These are phyloP conservation scores for Boeremia exigua DNA, from an alignment of 2,329 filamentous ascomycete species.

Conservation along the genomic window DNA sequence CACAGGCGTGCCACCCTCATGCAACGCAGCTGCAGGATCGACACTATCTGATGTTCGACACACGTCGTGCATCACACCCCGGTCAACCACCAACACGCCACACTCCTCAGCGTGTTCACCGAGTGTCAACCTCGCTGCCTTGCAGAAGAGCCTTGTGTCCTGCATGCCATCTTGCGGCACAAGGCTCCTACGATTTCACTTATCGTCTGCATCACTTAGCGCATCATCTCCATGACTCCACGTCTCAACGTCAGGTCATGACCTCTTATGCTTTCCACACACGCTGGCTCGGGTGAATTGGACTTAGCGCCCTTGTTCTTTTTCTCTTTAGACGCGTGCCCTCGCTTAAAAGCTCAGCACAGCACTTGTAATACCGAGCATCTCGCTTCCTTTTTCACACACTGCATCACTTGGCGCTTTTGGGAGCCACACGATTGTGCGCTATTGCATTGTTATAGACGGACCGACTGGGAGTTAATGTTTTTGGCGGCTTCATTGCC, in stretches of 20 bases:
- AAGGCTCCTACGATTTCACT: conserved; percentile 21
- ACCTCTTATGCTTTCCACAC: conserved; percentile 37
- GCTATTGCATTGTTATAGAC: conserved; percentile 25
- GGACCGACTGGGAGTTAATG: conserved; percentile 29
- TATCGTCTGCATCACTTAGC: conserved; percentile 24
- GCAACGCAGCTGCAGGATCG: conserved; percentile 31
- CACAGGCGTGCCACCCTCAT: conserved; percentile 28
- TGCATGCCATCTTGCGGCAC: conserved; percentile 18
- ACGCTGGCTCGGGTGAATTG: conserved; percentile 47
- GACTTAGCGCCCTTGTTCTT: conserved; percentile 27
- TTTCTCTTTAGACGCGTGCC: conserved; percentile 36
- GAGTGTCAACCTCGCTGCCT: conserved; percentile 26
- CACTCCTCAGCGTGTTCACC: conserved; percentile 18
- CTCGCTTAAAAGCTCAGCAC: conserved; percentile 19
- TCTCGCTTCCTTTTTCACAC: conserved; percentile 31
- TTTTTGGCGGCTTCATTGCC: conserved; percentile 27
- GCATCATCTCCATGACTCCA: conserved; percentile 27
- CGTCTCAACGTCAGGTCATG: conserved; percentile 31
- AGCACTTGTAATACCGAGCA: conserved; percentile 47
- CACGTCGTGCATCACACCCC: conserved; percentile 30
- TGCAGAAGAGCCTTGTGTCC: conserved; percentile 22
- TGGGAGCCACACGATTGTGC: conserved; percentile 20
- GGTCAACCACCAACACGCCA: conserved; percentile 8
- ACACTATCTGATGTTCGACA: conserved; percentile 38
- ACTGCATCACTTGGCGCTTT: conserved; percentile 44